phyloP scores from a whole-genome alignment of 2,329 filamentous ascomycete genomes.

The Drechslerella dactyloides region DNA sequence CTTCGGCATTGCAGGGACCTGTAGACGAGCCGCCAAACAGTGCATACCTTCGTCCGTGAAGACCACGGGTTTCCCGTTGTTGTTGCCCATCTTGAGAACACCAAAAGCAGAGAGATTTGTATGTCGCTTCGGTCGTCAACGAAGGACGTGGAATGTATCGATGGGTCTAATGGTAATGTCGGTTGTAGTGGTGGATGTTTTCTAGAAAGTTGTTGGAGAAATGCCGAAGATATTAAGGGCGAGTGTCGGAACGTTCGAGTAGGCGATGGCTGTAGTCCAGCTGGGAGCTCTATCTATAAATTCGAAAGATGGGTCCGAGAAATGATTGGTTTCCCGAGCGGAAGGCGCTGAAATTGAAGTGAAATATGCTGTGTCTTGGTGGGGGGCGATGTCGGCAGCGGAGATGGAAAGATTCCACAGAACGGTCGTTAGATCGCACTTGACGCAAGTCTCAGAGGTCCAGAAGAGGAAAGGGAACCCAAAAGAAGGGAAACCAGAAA shows the following conservation, averaged over 20 bases:
- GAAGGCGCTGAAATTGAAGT: constrained; percentile 16
- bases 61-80: constrained; percentile 77
- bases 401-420: constrained; percentile 25
- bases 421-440: constrained; percentile 17
- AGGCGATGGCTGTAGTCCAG: constrained; percentile 4
- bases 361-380: constrained; percentile 18
- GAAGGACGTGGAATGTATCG: constrained; percentile 7
- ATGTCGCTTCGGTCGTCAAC: constrained; percentile 22
- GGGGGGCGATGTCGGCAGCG: constrained; percentile 29
- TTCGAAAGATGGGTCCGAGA: constrained; percentile 15
- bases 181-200: not conserved
- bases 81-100: constrained; percentile 45
- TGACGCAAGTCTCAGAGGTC: constrained; percentile 11
- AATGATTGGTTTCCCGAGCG: constrained; percentile 5
- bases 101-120: constrained; percentile 17
- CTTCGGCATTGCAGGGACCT: constrained; percentile 41
- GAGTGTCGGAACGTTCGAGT: constrained; percentile 15
- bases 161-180: not conserved
- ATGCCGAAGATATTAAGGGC: no score
- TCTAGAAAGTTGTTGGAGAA: no score
- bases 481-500: constrained; percentile 18
- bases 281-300: not conserved
- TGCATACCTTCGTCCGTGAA: constrained; percentile 87
- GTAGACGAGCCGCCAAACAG: constrained; percentile 17
- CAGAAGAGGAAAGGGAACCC: not conserved